A percentile compares a stretch with the other conserved stretches of the same genome.
These are phyloP conservation scores for Knufia petricola DNA, from an alignment of 2,329 filamentous ascomycete species.

Conservation along the genomic window DNA sequence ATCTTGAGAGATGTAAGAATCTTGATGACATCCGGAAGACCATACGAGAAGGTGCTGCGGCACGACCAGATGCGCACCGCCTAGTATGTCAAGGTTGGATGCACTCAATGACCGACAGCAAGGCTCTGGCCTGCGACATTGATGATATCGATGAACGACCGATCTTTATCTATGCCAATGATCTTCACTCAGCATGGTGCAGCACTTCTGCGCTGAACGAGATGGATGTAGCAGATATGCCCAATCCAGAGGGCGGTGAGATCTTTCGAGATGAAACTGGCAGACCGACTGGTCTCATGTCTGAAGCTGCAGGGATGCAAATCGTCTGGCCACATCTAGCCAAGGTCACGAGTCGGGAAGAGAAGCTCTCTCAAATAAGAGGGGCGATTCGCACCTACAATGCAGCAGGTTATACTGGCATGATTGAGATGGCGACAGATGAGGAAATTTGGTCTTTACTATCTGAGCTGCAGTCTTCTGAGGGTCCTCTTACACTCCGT, in stretches of 20 bases:
- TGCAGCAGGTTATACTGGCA: constrained; percentile 38
- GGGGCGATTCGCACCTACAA: constrained; percentile 36
- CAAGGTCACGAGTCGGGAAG: constrained; percentile 33
- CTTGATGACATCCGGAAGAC: constrained; percentile 35
- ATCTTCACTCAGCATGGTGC: constrained; percentile 45
- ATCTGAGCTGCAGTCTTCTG: constrained; percentile 28
- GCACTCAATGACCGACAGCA: constrained; percentile 37
- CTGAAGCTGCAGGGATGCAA: constrained; percentile 37
- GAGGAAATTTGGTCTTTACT: constrained; percentile 40
- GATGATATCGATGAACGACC: constrained; percentile 40
- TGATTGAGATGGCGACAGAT: constrained; percentile 46
- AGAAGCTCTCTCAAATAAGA: constrained; percentile 34
- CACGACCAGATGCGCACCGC: constrained; percentile 31
- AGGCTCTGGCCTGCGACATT: constrained; percentile 38
- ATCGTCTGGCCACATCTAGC: constrained; percentile 41
- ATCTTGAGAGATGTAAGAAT: constrained; percentile 34
- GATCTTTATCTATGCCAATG: constrained; percentile 41
- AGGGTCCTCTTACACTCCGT: constrained; percentile 32
- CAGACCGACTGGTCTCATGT: constrained; percentile 36
- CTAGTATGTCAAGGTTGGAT: constrained; percentile 43
- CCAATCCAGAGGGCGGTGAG: constrained; percentile 37
- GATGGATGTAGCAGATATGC: constrained; percentile 33
- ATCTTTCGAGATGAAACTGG: constrained; percentile 39
- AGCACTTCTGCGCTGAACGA: constrained; percentile 39
- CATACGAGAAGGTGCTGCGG: constrained; percentile 34